Evolutionary conservation across 371 early-diverging fungal genomes (phyloP), one percentile per base, ranked within the genome.

Genomic region (Mucor irregularis): DNA sequence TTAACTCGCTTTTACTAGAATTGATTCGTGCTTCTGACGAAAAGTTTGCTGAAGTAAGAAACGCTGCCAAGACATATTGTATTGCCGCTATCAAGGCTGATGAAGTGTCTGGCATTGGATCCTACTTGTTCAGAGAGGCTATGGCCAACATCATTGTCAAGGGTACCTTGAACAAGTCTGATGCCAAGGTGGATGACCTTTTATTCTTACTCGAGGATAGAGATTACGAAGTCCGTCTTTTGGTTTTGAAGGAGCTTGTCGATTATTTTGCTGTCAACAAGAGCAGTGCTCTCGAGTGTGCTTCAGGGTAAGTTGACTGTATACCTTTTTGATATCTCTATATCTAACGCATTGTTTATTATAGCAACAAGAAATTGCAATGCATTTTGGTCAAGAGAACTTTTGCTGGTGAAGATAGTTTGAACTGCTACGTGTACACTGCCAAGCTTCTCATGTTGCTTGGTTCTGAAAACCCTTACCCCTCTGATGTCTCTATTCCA

Each of bases 211-310:
- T 76, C 25, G 53, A 61, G 39, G 74, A 73, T 26, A 57, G 49
- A 11, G 77, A 76, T 37, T 87, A 89, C 55, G 89, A 89, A 61
- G 82, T 87, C 5, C 81, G 87, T 9, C 60, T 85, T 9, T 61
- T 73, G 11, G 70, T 81, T 3, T 58, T 82, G 21, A 69, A 80
- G 49, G 72, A 74, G 14, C 64, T 82, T 4, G 26, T 61, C 9
- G 37, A 35, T 4, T 56, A 65, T 31, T 59, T 65, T 26, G 42
- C 37, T 24, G 13, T 17, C 21, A 26, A 7, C 19, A 37, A 17
- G 21, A 7, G 26, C 9, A 5, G 9, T 4, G 13, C 40, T 7
- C 26, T 17, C 2, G 30, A 51, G 13, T 21, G 40, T 13, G 19
- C 21, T 0, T 40, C 51, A 19, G 40, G 31, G 47, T 47, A 47